phyloP scores from a whole-genome alignment of 108 stramenopile genomes.

The Cyclotella atomus region DNA sequence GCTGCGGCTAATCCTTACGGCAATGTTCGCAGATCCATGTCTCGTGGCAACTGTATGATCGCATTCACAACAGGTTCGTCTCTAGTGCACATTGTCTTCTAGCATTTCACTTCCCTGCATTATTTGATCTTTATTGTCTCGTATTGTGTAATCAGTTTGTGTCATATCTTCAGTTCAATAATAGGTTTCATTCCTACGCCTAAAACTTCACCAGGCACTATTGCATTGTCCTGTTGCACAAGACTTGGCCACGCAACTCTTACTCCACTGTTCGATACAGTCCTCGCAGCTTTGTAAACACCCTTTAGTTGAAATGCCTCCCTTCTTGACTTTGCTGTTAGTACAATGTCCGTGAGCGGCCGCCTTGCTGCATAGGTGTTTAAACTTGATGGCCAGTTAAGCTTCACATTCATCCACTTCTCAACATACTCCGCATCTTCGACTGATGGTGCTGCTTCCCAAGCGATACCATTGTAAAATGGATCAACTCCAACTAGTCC shows the following conservation, averaged over 20 bases:
- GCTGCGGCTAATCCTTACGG: no score
- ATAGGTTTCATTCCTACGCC: conserved; percentile 33
- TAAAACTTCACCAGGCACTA: conserved; percentile 29
- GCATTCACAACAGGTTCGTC: no score
- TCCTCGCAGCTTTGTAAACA: conserved; percentile 37
- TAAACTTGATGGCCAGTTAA: conserved; percentile 33
- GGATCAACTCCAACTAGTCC: conserved; percentile 55
- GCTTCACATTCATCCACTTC: conserved; percentile 18
- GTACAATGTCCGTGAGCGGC: conserved; percentile 8
- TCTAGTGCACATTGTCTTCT: no score
- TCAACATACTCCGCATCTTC: conserved; percentile 27
- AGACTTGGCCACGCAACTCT: conserved; percentile 43
- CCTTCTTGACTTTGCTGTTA: conserved; percentile 13
- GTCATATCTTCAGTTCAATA: conserved; percentile 17
- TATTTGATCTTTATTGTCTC: no score
- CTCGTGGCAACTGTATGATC: no score
- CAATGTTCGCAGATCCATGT: no score
- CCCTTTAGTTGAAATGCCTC: conserved; percentile 19
- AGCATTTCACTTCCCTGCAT: not conserved
- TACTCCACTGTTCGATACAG: conserved; percentile 31
- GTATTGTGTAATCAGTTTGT: no score
- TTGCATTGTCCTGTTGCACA: not conserved
- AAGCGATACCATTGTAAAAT: conserved; percentile 40
- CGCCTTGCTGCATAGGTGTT: conserved; percentile 13
- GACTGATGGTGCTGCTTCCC: conserved; percentile 27